Conservation (phyloP, 306 rosid genomes). For the Bauhinia variegata region DNA sequence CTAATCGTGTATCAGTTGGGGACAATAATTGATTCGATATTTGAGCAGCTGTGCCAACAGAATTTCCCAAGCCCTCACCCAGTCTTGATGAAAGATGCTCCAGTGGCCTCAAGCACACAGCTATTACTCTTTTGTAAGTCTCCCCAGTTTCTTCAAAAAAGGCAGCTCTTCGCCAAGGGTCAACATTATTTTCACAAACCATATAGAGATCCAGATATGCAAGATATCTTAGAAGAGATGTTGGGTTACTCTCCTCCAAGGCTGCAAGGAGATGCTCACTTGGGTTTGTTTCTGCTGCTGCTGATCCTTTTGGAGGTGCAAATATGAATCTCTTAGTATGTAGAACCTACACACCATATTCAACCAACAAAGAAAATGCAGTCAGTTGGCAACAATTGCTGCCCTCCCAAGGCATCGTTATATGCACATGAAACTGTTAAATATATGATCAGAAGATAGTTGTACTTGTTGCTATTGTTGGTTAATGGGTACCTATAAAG, state of each 20-base stretch:
- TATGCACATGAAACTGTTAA: neutral
- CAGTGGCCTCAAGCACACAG: conserved; percentile 81
- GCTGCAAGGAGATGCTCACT: conserved; percentile 90
- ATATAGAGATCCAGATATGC: conserved; percentile 93
- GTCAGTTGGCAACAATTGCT: conserved; percentile 17
- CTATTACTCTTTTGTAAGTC: conserved; percentile 80
- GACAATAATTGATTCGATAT: conserved; percentile 70
- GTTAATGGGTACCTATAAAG: neutral
- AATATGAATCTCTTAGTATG: conserved; percentile 80
- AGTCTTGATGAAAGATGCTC: conserved; percentile 72
- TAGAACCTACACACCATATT: conserved; percentile 65
- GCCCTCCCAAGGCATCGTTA: conserved; percentile 26
- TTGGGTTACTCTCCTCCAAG: conserved; percentile 78
- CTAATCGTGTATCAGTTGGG: conserved; percentile 61
- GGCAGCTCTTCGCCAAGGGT: conserved; percentile 92
- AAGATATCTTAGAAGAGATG: conserved; percentile 86
- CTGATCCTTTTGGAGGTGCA: conserved; percentile 98
- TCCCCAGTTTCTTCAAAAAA: conserved; percentile 96
- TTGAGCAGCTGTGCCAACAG: conserved; percentile 56
- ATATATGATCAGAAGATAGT: neutral
- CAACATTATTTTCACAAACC: conserved; percentile 95
- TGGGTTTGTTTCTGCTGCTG: conserved; percentile 98
- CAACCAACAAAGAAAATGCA: conserved; percentile 29
- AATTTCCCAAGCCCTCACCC: conserved; percentile 64
- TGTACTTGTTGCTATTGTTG: neutral